Conservation (phyloP, 1,284 basidiomycete genomes). For the Apiotrichum gracile region DNA sequence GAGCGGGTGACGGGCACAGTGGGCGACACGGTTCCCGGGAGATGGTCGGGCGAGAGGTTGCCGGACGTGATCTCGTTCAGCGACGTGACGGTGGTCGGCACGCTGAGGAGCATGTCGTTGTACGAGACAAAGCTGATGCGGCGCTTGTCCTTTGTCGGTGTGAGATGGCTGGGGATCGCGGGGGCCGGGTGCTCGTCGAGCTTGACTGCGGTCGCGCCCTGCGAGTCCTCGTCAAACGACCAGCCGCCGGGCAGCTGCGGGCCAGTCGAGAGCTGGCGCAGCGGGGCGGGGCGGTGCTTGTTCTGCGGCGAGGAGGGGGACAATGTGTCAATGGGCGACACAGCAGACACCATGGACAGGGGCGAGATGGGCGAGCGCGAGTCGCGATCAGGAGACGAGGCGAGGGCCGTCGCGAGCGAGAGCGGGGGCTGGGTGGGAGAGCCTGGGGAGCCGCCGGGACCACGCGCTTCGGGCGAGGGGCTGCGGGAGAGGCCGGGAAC, state of each 20-base stretch:
- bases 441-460: background rate
- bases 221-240: slow-evolving; percentile 23
- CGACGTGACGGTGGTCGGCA: slow-evolving; percentile 63
- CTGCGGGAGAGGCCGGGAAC: slow-evolving; percentile 6
- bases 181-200: background rate
- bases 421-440: background rate
- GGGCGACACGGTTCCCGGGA: slow-evolving; percentile 42
- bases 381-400: background rate
- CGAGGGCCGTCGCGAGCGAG: background rate
- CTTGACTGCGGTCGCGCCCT: slow-evolving; percentile 3
- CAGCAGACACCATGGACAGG: background rate
- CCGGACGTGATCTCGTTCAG: slow-evolving; percentile 64
- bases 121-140: slow-evolving; percentile 80
- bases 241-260: slow-evolving; percentile 41
- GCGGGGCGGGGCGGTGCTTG: slow-evolving; percentile 28
- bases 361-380: slow-evolving; percentile 1
- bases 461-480: slow-evolving; percentile 9
- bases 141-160: slow-evolving; percentile 46
- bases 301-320: background rate
- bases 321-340: background rate
- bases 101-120: slow-evolving; percentile 69
- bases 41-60: slow-evolving; percentile 42
- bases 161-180: slow-evolving; percentile 54
- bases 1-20: slow-evolving; percentile 45
- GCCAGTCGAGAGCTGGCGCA: slow-evolving; percentile 31